Percentiles rank a stretch among this genome's conserved stretches.
These are phyloP conservation scores for Xerocomus spinulosus DNA, from an alignment of 768 basidiomycete genomes.

Conservation along the genomic window DNA sequence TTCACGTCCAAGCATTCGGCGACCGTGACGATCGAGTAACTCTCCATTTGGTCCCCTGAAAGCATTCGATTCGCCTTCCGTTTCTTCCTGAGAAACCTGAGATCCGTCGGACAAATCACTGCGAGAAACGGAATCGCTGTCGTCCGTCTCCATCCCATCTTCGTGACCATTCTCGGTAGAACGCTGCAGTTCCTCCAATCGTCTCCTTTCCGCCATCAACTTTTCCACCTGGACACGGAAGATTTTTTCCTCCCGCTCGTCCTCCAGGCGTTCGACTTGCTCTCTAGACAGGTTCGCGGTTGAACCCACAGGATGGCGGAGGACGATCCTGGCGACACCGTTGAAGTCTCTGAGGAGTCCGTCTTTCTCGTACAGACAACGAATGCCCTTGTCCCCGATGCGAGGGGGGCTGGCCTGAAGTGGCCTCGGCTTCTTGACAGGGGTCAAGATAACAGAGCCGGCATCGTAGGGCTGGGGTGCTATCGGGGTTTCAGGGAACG, in stretches of 20 bases:
- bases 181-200: conserved; percentile 5
- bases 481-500: conserved; percentile 21
- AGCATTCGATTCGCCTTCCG: background rate
- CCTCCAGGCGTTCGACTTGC: conserved; percentile 21
- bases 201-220: conserved; percentile 9
- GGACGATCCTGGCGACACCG: conserved; percentile 16
- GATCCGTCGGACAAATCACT: background rate
- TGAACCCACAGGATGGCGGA: conserved; percentile 20
- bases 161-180: conserved; percentile 14
- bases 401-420: conserved; percentile 27
- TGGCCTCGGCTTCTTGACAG: conserved; percentile 24
- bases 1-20: conserved; percentile 20
- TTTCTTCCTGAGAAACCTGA: conserved; percentile 2
- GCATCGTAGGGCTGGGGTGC: conserved; percentile 21
- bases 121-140: conserved; percentile 9
- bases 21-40: conserved; percentile 15
- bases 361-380: conserved; percentile 15
- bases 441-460: conserved; percentile 29
- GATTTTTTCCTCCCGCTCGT: conserved; percentile 9
- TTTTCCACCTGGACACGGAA: conserved; percentile 8
- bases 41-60: conserved; percentile 21
- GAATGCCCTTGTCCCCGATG: conserved; percentile 28
- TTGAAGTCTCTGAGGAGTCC: conserved; percentile 11
- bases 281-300: conserved; percentile 22
- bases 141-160: conserved; percentile 18